Evolutionary conservation across 805 yeast species (phyloP).

Genomic region (Kodamaea hsintzibuensis): DNA sequence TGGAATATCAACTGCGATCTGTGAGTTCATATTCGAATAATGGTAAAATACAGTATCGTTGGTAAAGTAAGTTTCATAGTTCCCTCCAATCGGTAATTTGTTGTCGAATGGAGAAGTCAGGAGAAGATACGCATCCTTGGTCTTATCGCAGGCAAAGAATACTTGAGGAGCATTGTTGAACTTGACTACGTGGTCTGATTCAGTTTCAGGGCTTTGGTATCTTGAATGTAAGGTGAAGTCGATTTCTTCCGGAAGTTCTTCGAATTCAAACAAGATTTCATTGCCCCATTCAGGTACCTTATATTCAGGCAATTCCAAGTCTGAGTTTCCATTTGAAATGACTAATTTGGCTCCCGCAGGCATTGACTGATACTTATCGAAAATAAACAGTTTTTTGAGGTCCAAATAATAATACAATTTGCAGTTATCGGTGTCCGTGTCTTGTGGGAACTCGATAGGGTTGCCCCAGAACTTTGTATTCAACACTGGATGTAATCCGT

Average conservation of each 20-base stretch:
- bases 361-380: conserved; percentile 39
- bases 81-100: conserved; percentile 29
- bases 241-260: conserved; percentile 14
- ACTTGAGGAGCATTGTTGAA: conserved; percentile 21
- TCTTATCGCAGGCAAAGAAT: conserved; percentile 39
- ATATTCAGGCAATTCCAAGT: conserved; percentile 44
- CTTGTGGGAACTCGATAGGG: conserved; percentile 21
- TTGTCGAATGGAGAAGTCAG: conserved; percentile 39
- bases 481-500: conserved; percentile 42
- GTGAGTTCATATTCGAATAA: conserved; percentile 6
- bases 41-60: conserved; percentile 43
- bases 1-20: conserved; percentile 10
- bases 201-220: conserved; percentile 34
- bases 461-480: conserved; percentile 11
- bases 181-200: not conserved
- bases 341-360: conserved; percentile 25
- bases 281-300: conserved; percentile 40
- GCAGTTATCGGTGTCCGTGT: conserved; percentile 26
- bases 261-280: conserved; percentile 34
- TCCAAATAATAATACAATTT: conserved; percentile 33
- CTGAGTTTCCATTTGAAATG: conserved; percentile 31
- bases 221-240: conserved; percentile 40
- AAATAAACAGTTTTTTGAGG: conserved; percentile 32
- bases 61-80: conserved; percentile 38
- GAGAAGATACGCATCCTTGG: conserved; percentile 27